Evolutionary conservation across 257 asterid genomes (phyloP).

Genomic region (Penstemon davidsonii): DNA sequence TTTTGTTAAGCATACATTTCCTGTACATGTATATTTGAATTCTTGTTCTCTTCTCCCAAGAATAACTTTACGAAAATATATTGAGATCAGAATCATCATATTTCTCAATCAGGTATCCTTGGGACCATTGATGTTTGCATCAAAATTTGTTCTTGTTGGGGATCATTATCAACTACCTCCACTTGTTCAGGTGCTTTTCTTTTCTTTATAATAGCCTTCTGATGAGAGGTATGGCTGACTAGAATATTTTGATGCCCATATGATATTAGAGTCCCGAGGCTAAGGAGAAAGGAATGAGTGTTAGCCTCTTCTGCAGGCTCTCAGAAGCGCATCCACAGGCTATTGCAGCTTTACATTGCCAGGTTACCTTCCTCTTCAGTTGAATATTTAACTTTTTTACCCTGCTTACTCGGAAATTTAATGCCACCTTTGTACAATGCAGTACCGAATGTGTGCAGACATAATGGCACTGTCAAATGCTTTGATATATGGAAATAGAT

Average conservation of each 20-base stretch:
- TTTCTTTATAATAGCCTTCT: slow-evolving; percentile 22
- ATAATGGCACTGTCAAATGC: slow-evolving; percentile 95
- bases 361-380: slow-evolving; percentile 49
- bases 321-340: slow-evolving; percentile 99
- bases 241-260: slow-evolving; percentile 28
- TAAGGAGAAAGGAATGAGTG: slow-evolving; percentile 85
- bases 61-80: slow-evolving; percentile 10
- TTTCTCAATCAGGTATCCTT: slow-evolving; percentile 66
- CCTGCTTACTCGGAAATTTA: slow-evolving; percentile 17
- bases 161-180: slow-evolving; percentile 99
- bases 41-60: not conserved
- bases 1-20: not conserved
- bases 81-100: slow-evolving; percentile 20
- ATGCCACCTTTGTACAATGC: slow-evolving; percentile 45
- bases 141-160: slow-evolving; percentile 95
- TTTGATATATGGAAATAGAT: slow-evolving; percentile 83
- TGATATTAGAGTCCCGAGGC: slow-evolving; percentile 84
- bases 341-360: slow-evolving; percentile 86
- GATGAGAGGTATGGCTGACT: slow-evolving; percentile 25
- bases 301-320: slow-evolving; percentile 89
- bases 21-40: not conserved
- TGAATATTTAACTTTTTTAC: slow-evolving; percentile 14
- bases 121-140: slow-evolving; percentile 88
- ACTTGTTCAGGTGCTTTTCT: slow-evolving; percentile 78
- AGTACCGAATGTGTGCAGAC: slow-evolving; percentile 94